Base-by-base conservation (phyloP, 768 basidiomycete genomes). In the Strobilomyces confusus region DNA sequence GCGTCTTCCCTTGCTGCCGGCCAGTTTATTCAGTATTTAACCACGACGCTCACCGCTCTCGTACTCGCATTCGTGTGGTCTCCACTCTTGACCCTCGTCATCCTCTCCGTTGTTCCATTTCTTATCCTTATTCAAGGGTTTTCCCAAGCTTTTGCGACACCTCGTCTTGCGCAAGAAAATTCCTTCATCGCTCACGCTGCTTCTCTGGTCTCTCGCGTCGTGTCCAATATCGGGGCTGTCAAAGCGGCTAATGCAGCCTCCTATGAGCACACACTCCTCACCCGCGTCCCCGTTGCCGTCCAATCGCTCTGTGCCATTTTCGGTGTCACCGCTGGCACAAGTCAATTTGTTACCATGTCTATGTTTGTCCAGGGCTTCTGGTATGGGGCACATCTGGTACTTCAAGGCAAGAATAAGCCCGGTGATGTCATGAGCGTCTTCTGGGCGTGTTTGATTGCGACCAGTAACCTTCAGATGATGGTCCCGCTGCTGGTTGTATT, bases 291-390 rank as follows among this genome's bases (percentile, higher is more conserved):
- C 20, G 56, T 47, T 0, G 77, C 80, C 6, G 81, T 86, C 12
- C 68, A 73, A 43, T 73, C 72, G 25, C 77, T 90, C 42, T 80
- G 83, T 53, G 65, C 75, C 22, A 76, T 95, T 4, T 98, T 94
- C 93, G 91, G 87, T 2, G 26, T 84, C 33, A 83, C 85, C 5
- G 71, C 77, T 2, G 87, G 81, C 19, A 55, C 86, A 14, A 80
- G 80, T 3, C 91, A 94, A 62, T 95, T 97, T 65, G 77, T 88
- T 52, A 81, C 88, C 62, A 86, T 94, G 78, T 80, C 81, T 25
- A 95, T 97, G 84, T 99, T 98, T 71, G 92, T 98, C 9, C 87
- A 93, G 63, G 94, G 87, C 0, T 98, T 98, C 72, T 98, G 95
- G 94, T 98, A 87, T 63, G 95, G 95, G 13, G 80, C 87, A 3